Evolutionary conservation across 192 early-diverging fungal genomes (phyloP), one percentile per base, ranked within the genome.

Genomic region (Polychytrium aggregatum): DNA sequence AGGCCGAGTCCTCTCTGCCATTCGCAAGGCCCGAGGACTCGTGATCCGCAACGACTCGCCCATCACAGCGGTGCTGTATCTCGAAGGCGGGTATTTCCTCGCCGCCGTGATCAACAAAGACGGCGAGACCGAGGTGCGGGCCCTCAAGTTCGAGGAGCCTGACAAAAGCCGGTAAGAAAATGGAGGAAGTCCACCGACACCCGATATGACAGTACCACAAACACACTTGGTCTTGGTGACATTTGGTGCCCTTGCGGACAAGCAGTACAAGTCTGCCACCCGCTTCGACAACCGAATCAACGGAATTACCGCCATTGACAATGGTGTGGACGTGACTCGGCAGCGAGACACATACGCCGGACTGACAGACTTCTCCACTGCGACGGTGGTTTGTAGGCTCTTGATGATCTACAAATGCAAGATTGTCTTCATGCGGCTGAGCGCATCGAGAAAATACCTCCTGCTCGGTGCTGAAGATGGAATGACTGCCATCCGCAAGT

Each of bases 81-180:
- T 80, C 6, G 65, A 57, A 27, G 64, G 61, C 31, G 76, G 76
- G 42, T 76, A 72, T 46, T 74, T 79, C 51, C 28, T 80, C 0
- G 20, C 60, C 17, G 60, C 72, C n/a, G 13, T 79, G 17, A 39
- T 57, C 28, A 79, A 74, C 48, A 59, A 62, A 36, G 57, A 61
- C 36, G 61, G 65, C 9, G 64, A 75, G 33, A 50, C 46, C 1
- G 74, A 80, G 51, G 60, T 80, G 22, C 51, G 78, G 17, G 51
- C 62, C 7, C 66, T 61, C 53, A 62, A 70, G 41, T 62, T 60
- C 48, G 37, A 52, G 2, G 52, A 38, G 17, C 77, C 76, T 7
- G 52, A 53, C 21, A 57, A 53, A 31, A 71, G 68, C 65, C 62
- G 72, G 72, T 75, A 50, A 30, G 50, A 21, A n/a, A n/a, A n/a